Base-by-base conservation (phyloP, 257 asterid species). In the Rhazya stricta region DNA sequence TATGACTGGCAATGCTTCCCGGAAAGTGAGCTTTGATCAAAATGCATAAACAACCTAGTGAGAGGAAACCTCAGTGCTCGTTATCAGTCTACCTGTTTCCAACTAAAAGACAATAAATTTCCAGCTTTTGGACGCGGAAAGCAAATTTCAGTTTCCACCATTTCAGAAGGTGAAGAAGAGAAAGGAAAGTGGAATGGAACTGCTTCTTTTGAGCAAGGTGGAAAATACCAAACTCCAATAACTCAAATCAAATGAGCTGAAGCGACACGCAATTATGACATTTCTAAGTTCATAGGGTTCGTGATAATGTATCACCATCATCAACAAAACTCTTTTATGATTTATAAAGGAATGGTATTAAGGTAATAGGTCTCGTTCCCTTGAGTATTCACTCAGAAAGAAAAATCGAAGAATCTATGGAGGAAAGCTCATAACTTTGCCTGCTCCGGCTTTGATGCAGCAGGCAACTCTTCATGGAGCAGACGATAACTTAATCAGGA, bases 1-100 rank as follows among this genome's bases (percentile, higher is more conserved):
- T 69, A 16, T 23, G 75, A 69, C 80, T 42, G 53, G 68, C 81
- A 77, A 77, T 46, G 66, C 48, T 46, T 56, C 39, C 25, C 60
- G 21, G n/a, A 51, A 46, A 39, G 18, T 34, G 12, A 43, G 61
- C 16, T 56, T 21, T 18, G 51, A 62, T 45, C 5, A 23, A 34
- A 12, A 30, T 29, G 25, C n/a, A 39, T 19, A 9, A 45, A 58
- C 30, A 43, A 63, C 34, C 29, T 57, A 4, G 15, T n/a, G 42
- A 29, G 27, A 51, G 69, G 13, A 43, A 36, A 19, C 30, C 43
- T 41, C 8, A 27, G 76, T 74, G 73, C 62, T 29, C 27, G 8
- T 9, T 29, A n/a, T 69, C 74, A 32, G 61, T 66, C 58, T 51
- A 27, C 74, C 63, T 43, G 16, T 32, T 79, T 75, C 39, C 69